These are phyloP conservation scores for Trebouxia sp. DNA, from an alignment of 139 green algal species.

Conservation along the genomic window DNA sequence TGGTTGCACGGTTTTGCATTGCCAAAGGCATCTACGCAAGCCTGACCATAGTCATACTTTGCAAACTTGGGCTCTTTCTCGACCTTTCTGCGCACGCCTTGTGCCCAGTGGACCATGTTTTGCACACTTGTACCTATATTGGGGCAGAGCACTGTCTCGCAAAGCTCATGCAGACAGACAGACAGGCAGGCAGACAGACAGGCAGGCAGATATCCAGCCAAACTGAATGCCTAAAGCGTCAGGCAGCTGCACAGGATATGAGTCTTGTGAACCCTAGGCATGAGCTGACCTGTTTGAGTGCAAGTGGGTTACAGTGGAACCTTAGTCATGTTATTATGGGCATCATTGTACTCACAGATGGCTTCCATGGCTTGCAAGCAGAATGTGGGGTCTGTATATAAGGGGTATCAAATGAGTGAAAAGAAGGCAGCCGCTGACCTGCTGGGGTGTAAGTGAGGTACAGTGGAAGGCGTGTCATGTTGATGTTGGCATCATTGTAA, in stretches of 20 bases:
- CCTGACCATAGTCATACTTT: conserved; percentile 20
- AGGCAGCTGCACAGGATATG: too few relatives aligned
- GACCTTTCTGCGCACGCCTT: conserved; percentile 29
- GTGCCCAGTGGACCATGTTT: conserved; percentile 55
- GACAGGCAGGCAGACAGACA: too few relatives aligned
- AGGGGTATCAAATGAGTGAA: too few relatives aligned
- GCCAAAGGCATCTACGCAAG: conserved; percentile 23
- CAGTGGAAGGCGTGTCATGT: conserved; percentile 43
- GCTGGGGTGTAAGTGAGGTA: conserved; percentile 52
- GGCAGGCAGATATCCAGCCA: too few relatives aligned
- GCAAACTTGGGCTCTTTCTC: conserved; percentile 14
- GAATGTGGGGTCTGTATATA: neutral
- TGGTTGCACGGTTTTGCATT: conserved; percentile 37
- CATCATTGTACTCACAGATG: conserved; percentile 55
- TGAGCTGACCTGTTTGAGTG: conserved; percentile 36
- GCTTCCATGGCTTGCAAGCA: conserved; percentile 51
- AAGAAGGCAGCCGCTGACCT: neutral
- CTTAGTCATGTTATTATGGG: conserved; percentile 52
- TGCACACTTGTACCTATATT: conserved; percentile 41
- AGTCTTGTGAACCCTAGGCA: too few relatives aligned
- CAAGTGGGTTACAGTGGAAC: conserved; percentile 47
- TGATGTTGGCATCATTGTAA: conserved; percentile 61
- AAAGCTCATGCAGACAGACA: too few relatives aligned
- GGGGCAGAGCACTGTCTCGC: neutral
- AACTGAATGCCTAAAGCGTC: too few relatives aligned